Percentiles rank a stretch among this genome's conserved stretches.
These are phyloP conservation scores for Cutaneotrichosporon curvatum DNA, from an alignment of 1,284 basidiomycete species.

Conservation along the genomic window DNA sequence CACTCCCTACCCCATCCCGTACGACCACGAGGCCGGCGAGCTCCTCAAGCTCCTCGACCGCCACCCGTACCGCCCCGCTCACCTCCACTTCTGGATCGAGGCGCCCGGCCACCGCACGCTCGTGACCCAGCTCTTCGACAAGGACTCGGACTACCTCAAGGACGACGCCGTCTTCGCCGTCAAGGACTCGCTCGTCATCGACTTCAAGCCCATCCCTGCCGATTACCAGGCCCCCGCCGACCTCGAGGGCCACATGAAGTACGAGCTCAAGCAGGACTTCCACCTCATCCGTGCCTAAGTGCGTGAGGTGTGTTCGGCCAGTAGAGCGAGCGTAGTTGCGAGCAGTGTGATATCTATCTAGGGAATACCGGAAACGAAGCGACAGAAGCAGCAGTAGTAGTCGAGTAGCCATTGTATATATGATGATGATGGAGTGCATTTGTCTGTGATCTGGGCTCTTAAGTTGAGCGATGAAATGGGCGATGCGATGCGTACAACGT, in stretches of 20 bases:
- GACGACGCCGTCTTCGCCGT: slow-evolving; percentile 47
- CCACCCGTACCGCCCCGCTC: slow-evolving; percentile 44
- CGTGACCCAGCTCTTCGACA: slow-evolving; percentile 41
- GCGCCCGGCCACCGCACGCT: slow-evolving; percentile 30
- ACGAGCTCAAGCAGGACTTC: slow-evolving; percentile 25
- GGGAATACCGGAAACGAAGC: too few species aligned
- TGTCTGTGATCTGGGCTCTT: too few species aligned
- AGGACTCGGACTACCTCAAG: slow-evolving; percentile 40
- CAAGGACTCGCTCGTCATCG: slow-evolving; percentile 30
- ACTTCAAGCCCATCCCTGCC: slow-evolving; percentile 20
- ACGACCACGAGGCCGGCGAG: slow-evolving; percentile 40
- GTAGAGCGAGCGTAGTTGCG: too few species aligned
- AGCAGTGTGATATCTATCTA: too few species aligned
- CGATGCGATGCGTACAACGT: too few species aligned
- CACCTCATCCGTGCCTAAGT: slow-evolving; percentile 13
- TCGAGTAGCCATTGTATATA: too few species aligned
- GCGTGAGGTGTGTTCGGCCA: not conserved
- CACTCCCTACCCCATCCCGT: slow-evolving; percentile 45
- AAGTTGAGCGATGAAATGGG: too few species aligned
- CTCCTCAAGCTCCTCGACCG: slow-evolving; percentile 39
- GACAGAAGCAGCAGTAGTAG: too few species aligned
- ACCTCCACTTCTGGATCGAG: slow-evolving; percentile 40
- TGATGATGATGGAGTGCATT: too few species aligned
- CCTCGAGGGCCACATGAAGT: slow-evolving; percentile 15
- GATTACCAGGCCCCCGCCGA: slow-evolving; percentile 7